phyloP scores from a whole-genome alignment of 352 stramenopile species.

The Thalassiosira hispida region DNA sequence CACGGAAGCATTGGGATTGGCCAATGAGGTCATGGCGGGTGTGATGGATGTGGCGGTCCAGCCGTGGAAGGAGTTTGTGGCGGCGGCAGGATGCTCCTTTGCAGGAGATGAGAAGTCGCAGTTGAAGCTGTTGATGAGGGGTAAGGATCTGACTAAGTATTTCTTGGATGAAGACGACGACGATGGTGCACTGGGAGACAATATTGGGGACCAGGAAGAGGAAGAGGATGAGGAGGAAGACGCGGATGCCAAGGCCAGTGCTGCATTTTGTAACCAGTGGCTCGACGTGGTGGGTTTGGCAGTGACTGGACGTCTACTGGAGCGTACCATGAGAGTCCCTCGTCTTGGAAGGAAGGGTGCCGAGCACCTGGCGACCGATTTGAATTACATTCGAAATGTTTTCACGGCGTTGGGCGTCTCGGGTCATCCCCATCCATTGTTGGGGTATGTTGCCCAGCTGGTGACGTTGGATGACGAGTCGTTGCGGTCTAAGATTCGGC shows the following conservation, averaged over 20 bases:
- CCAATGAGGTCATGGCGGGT: constrained; percentile 77
- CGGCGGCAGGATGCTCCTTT: constrained; percentile 57
- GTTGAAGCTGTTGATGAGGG: constrained; percentile 63
- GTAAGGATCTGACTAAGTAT: constrained; percentile 59
- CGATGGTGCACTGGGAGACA: constrained; percentile 19
- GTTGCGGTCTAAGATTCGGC: constrained; percentile 25
- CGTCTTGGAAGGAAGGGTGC: constrained; percentile 73
- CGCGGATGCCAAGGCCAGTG: constrained; percentile 34
- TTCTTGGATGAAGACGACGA: constrained; percentile 49
- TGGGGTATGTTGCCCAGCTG: constrained; percentile 66
- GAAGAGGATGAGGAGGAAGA: constrained; percentile 65
- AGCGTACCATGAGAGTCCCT: constrained; percentile 75
- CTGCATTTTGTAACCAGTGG: constrained; percentile 80
- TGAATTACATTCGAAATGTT: constrained; percentile 83
- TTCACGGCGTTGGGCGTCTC: constrained; percentile 76
- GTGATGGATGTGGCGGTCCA: constrained; percentile 68
- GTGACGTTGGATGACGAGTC: constrained; percentile 34
- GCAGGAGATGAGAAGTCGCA: constrained; percentile 42
- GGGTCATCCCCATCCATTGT: constrained; percentile 77
- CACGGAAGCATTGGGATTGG: constrained; percentile 61
- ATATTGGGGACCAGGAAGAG: constrained; percentile 54
- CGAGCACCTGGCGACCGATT: constrained; percentile 74
- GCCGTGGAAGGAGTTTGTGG: constrained; percentile 76
- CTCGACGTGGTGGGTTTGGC: constrained; percentile 75
- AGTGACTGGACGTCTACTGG: constrained; percentile 74